A percentile compares a stretch with the other conserved stretches of the same genome.
Evolutionary conservation across 495 filamentous ascomycete genomes (phyloP).

Genomic region (Aspergillus ostianus): DNA sequence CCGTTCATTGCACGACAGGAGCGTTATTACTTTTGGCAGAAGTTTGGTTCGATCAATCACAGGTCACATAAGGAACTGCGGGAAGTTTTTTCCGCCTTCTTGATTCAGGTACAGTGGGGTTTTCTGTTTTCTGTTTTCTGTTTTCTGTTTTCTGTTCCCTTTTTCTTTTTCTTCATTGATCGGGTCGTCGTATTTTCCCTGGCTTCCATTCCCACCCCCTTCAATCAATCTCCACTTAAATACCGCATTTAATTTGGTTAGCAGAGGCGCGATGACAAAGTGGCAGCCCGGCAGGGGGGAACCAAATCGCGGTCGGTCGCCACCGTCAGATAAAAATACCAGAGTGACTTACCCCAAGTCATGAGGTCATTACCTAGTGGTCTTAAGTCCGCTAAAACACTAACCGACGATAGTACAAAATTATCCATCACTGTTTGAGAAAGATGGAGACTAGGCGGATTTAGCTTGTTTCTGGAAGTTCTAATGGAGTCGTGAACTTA

Average conservation of each 20-base stretch:
- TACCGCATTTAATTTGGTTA: neutral
- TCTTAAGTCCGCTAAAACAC: neutral
- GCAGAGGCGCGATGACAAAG: conserved; percentile 10
- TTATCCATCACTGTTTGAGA: neutral
- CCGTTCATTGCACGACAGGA: neutral
- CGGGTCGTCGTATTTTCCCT: no score
- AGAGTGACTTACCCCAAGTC: conserved; percentile 2
- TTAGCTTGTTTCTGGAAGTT: neutral
- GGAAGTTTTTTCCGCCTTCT: neutral
- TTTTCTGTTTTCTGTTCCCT: no score
- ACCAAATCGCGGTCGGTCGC: conserved; percentile 2
- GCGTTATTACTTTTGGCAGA: neutral
- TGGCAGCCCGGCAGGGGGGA: conserved; percentile 12
- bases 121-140: conserved; percentile 12
- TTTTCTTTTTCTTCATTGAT: no score
- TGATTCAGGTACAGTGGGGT: conserved; percentile 7
- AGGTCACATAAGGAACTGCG: neutral
- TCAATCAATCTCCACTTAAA: conserved; percentile 1
- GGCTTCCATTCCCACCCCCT: neutral
- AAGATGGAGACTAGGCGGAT: neutral
- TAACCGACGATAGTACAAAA: neutral
- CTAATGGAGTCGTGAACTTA: neutral
- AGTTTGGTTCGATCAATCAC: no score
- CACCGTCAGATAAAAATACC: conserved; percentile 12
- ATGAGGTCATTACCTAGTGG: conserved; percentile 1